Base-by-base conservation (phyloP, 2,329 filamentous ascomycete species). In the Trichophyton verrucosum region DNA sequence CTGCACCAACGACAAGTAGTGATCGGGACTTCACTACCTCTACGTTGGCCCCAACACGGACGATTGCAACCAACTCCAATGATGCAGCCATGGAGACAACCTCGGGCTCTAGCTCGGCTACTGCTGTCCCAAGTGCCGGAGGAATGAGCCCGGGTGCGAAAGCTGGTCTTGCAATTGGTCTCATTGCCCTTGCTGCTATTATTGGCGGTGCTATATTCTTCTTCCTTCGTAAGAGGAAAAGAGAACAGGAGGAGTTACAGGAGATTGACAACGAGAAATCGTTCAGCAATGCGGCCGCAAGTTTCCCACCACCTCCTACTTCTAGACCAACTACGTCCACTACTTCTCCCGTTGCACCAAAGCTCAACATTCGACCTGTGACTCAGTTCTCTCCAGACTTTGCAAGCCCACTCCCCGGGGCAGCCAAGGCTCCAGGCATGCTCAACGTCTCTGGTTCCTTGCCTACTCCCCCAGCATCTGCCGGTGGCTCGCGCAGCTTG, bases 161-260 rank as follows among this genome's bases (percentile, higher is more conserved):
- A 74, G 91, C 90, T 49, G 94, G 94, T 63, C 82, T 96, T 64
- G 89, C 87, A 4, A 85, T 96, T 70, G 91, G 91, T 68, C 83
- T 95, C 56, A 75, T 96, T 36, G 78, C 86, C 5, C 83, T 82
- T 57, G 67, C 96, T 27, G 82, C 86, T 36, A 73, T 86, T 1
- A 71, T 94, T 27, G 82, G 84, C 33, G 77, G 85, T n/a, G 71
- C 88, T 22, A 78, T 88, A 20, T 86, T 89, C 70, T 85, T 95
- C 72, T 72, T 89, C 63, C 81, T 91, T 70, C 86, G 82, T 69
- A 89, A 86, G 78, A 88, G 86, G 80, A 83, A 86, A 71, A 76
- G 81, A 64, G 72, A 76, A 63, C 75, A 82, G 57, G 75, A 82
- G 57, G 75, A 74, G 11, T 75, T 79, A 74, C 73, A 66, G 62